Conservation (phyloP, 768 basidiomycete species). For the Lentinula sp. region DNA sequence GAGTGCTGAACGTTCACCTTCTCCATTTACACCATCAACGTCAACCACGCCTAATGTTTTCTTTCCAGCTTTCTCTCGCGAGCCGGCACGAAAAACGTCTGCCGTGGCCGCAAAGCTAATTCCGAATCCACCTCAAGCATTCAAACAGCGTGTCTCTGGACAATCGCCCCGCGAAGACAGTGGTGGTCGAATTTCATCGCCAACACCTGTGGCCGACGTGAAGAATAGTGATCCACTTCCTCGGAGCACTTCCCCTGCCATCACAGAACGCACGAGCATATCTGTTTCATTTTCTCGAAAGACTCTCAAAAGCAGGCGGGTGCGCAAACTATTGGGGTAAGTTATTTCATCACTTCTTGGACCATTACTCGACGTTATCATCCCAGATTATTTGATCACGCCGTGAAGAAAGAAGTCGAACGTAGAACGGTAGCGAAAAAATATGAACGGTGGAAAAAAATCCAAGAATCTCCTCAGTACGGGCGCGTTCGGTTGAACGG, state of each 20-base stretch:
- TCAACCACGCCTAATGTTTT: neutral
- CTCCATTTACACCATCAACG: neutral
- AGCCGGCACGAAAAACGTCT: neutral
- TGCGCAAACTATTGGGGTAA: neutral
- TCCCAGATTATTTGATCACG: neutral
- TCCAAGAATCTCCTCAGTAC: constrained; percentile 11
- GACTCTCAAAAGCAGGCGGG: neutral
- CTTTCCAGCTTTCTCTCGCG: neutral
- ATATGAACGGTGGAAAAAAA: constrained; percentile 6
- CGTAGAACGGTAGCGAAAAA: neutral
- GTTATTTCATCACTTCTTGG: neutral
- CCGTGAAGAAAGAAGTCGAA: neutral
- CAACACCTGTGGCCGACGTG: neutral
- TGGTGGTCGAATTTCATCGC: neutral
- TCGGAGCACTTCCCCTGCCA: neutral
- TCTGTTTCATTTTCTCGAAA: neutral
- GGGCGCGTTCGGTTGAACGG: constrained; percentile 4
- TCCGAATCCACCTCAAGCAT: neutral
- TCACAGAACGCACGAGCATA: neutral
- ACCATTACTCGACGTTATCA: neutral
- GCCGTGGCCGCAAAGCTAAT: neutral
- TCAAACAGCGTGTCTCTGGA: neutral
- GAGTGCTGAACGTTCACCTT: neutral
- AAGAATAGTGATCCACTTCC: neutral
- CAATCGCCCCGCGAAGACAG: neutral